Conservation (phyloP, 495 filamentous ascomycete genomes). For the Penicillium lagena region DNA sequence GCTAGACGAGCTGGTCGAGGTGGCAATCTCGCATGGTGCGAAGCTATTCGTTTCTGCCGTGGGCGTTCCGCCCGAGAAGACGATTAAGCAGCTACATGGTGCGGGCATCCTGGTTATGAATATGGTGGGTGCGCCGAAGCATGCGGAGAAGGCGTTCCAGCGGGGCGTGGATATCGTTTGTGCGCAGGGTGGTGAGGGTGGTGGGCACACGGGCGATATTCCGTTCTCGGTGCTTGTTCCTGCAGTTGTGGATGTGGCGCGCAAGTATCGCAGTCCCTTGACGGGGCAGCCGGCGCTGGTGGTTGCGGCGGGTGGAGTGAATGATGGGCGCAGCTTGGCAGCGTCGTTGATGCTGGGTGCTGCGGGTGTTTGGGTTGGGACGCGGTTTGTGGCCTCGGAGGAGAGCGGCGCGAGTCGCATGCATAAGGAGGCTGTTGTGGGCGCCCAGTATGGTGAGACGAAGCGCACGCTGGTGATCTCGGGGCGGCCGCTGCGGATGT, state of each 20-base stretch:
- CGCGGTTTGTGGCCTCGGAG: slow-evolving; percentile 69
- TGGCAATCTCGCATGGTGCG: slow-evolving; percentile 71
- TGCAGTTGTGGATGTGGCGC: slow-evolving; percentile 67
- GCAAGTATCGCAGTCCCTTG: slow-evolving; percentile 49
- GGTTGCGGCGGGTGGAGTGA: slow-evolving; percentile 71
- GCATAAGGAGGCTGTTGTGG: slow-evolving; percentile 79
- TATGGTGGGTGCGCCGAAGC: slow-evolving; percentile 90
- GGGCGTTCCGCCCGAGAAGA: slow-evolving; percentile 64
- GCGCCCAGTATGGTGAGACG: slow-evolving; percentile 67
- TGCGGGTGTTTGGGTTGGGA: slow-evolving; percentile 76
- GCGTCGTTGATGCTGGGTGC: slow-evolving; percentile 68
- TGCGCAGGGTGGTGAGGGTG: slow-evolving; percentile 74
- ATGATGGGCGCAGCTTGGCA: slow-evolving; percentile 65
- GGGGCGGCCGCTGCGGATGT: slow-evolving; percentile 72
- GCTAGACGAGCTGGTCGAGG: slow-evolving; percentile 74
- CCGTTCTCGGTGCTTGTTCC: slow-evolving; percentile 67
- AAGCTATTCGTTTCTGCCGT: slow-evolving; percentile 78
- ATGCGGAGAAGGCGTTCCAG: slow-evolving; percentile 76
- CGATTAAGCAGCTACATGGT: slow-evolving; percentile 65
- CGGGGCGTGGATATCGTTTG: slow-evolving; percentile 81
- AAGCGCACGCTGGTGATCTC: slow-evolving; percentile 70
- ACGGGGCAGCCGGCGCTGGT: slow-evolving; percentile 54
- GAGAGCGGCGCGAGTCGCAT: slow-evolving; percentile 71
- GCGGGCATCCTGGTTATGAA: slow-evolving; percentile 83
- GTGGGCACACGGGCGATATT: slow-evolving; percentile 75